phyloP scores from a whole-genome alignment of 352 stramenopile genomes.

The Phytopythium kandeliae region DNA sequence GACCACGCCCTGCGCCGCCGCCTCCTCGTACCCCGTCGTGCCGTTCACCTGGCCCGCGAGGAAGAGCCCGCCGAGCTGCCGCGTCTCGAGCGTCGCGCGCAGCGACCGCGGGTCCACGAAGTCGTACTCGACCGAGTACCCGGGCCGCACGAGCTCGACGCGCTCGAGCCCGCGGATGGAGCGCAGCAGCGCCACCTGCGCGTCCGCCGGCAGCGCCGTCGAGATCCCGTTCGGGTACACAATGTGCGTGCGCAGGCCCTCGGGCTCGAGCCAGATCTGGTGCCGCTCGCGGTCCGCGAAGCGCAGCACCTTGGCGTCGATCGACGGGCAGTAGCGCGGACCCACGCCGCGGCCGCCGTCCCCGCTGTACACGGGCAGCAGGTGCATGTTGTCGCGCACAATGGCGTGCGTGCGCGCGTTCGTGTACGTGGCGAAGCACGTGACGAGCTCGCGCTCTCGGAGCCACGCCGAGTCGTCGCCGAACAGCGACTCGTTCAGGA shows the following conservation, averaged over 20 bases:
- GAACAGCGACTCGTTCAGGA: slow-evolving; percentile 82
- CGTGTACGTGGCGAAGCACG: slow-evolving; percentile 95
- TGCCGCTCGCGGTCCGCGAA: slow-evolving; percentile 72
- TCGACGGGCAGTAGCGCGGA: slow-evolving; percentile 95
- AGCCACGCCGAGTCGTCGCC: neutral
- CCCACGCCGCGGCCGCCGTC: slow-evolving; percentile 69
- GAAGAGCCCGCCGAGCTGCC: slow-evolving; percentile 90
- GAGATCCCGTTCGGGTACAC: slow-evolving; percentile 98
- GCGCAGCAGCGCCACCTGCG: slow-evolving; percentile 94
- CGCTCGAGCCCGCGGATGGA: slow-evolving; percentile 95
- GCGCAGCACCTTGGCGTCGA: slow-evolving; percentile 94
- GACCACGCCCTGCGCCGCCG: slow-evolving; percentile 95
- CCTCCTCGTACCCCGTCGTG: slow-evolving; percentile 99
- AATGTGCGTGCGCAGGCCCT: slow-evolving; percentile 94
- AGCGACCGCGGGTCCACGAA: slow-evolving; percentile 95
- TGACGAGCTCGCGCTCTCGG: slow-evolving; percentile 69
- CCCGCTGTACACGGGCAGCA: slow-evolving; percentile 91
- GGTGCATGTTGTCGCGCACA: slow-evolving; percentile 91
- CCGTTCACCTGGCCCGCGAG: slow-evolving; percentile 98
- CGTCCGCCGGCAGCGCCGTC: slow-evolving; percentile 87
- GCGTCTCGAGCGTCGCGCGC: slow-evolving; percentile 93
- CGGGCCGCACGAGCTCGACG: slow-evolving; percentile 93
- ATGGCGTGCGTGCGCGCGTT: slow-evolving; percentile 96
- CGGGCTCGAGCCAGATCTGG: slow-evolving; percentile 97
- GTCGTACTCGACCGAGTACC: slow-evolving; percentile 99